Conservation (phyloP, 148 eudicot species). For the Vaccinium corymbosum region DNA sequence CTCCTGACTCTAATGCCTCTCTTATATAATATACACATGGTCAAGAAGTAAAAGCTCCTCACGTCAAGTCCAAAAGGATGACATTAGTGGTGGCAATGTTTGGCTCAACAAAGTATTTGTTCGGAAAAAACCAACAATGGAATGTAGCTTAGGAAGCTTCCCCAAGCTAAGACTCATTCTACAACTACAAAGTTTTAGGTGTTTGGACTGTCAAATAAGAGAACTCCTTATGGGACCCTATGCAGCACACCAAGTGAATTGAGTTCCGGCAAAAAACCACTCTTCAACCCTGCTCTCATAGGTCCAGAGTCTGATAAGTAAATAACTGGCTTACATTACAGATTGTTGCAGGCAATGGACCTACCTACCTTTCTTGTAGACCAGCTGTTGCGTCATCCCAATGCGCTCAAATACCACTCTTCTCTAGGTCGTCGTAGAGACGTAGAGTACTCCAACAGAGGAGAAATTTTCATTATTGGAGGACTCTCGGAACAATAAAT, state of each 20-base stretch:
- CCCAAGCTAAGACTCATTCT: not conserved
- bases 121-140: not conserved
- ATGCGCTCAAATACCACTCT: not conserved
- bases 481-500: not conserved
- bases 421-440: not conserved
- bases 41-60: not conserved
- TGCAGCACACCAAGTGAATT: not conserved
- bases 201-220: not conserved
- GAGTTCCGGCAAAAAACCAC: not conserved
- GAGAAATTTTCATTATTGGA: not conserved
- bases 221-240: not conserved
- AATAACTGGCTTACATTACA: too few relatives aligned
- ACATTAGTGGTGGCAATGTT: not conserved
- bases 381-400: not conserved
- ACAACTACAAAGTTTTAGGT: not conserved
- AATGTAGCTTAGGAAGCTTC: not conserved
- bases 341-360: too few relatives aligned
- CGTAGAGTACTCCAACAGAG: not conserved
- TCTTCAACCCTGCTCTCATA: not conserved
- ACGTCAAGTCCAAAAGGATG: not conserved
- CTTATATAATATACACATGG: not conserved
- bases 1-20: not conserved
- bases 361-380: not conserved
- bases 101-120: not conserved
- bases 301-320: not conserved